Conservation (phyloP, 306 rosid species). For the Luffa acutangula region DNA sequence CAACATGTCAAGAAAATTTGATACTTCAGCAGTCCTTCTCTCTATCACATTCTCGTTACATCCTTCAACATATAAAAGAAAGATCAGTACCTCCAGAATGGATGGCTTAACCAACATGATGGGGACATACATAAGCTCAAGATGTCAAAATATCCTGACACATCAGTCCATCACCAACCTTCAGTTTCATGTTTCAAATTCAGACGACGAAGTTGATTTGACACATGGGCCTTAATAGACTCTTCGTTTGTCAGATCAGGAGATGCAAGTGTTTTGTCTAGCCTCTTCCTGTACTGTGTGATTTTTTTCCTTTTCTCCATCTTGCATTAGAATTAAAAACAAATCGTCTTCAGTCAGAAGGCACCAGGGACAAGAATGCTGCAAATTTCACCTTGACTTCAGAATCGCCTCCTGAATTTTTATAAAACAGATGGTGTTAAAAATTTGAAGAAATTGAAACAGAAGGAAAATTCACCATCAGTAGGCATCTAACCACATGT, state of each 20-base stretch:
- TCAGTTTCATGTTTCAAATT: conserved; percentile 29
- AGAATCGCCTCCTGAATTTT: background rate
- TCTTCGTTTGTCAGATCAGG: conserved; percentile 49
- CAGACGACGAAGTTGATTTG: conserved; percentile 41
- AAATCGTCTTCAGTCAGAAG: conserved; percentile 16
- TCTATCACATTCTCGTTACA: conserved; percentile 35
- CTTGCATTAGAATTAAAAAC: conserved; percentile 20
- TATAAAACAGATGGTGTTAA: background rate
- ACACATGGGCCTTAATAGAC: conserved; percentile 43
- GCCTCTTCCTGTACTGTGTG: conserved; percentile 63
- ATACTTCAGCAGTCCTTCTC: conserved; percentile 45
- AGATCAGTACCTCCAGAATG: conserved; percentile 2
- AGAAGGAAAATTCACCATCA: background rate
- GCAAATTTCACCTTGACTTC: background rate
- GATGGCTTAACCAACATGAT: background rate
- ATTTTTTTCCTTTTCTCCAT: conserved; percentile 56
- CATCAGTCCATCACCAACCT: conserved; percentile 31
- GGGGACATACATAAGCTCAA: background rate
- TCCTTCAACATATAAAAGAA: conserved; percentile 29
- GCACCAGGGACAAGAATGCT: background rate
- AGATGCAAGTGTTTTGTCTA: conserved; percentile 60
- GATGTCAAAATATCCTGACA: background rate
- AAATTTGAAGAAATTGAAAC: background rate
- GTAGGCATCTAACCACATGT: background rate
- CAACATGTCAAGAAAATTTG: conserved; percentile 70